Conservation (phyloP, 192 early-diverging fungal species). For the Allomyces macrogynus region DNA sequence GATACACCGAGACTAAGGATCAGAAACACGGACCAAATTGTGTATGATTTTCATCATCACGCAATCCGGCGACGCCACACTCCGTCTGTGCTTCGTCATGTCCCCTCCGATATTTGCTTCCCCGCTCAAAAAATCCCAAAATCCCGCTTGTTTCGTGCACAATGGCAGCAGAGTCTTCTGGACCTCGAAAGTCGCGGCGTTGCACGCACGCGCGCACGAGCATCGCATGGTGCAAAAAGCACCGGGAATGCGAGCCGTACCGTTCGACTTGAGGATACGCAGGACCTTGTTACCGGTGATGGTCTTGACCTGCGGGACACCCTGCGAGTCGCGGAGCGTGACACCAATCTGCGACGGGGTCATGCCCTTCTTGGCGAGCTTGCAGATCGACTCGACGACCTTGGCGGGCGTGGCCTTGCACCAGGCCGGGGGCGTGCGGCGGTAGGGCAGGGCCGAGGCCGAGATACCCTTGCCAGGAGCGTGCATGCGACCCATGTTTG, state of each 20-base stretch:
- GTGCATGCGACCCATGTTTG: constrained; percentile 85
- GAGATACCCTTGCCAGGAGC: constrained; percentile 93
- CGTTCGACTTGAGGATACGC: constrained; percentile 95
- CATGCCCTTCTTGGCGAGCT: constrained; percentile 98
- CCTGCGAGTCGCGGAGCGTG: constrained; percentile 87
- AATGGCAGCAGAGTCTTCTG: no score
- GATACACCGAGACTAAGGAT: no score
- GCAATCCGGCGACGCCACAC: no score
- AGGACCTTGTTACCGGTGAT: constrained; percentile 99
- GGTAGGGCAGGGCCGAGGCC: constrained; percentile 78
- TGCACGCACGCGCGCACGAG: no score
- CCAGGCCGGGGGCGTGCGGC: constrained; percentile 92
- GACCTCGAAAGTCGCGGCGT: no score
- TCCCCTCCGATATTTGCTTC: no score
- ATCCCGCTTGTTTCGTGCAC: no score
- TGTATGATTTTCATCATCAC: no score
- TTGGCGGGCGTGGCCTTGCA: constrained; percentile 93
- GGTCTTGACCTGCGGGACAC: constrained; percentile 86
- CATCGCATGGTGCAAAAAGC: no score
- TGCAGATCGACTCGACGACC: constrained; percentile 94
- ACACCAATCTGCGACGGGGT: constrained; percentile 98
- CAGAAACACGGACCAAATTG: no score
- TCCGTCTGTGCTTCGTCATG: no score
- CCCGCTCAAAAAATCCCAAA: no score
- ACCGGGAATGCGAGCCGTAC: constrained; percentile 11